Percentiles rank a stretch among this genome's conserved stretches.
These are phyloP conservation scores for Hydnomerulius pinastri DNA, from an alignment of 768 basidiomycete genomes.

Conservation along the genomic window DNA sequence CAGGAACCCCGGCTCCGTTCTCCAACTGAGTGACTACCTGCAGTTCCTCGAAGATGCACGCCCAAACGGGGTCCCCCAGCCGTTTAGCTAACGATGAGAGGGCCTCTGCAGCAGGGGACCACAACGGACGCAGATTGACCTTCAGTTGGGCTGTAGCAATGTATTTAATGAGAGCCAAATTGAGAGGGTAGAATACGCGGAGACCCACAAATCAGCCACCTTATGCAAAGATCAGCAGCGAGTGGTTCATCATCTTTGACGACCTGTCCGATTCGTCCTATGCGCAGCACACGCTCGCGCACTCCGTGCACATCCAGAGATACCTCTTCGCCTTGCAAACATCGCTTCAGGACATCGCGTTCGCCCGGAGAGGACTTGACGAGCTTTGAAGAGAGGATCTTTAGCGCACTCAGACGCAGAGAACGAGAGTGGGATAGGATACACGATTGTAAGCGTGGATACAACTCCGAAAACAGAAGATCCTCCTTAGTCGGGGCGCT, in stretches of 20 bases:
- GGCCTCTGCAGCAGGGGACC: slow-evolving; percentile 77
- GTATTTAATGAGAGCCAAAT: background rate
- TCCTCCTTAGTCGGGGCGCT: slow-evolving; percentile 22
- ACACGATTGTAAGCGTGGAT: slow-evolving; percentile 50
- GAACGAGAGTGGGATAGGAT: slow-evolving; percentile 73
- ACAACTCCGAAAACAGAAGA: slow-evolving; percentile 50
- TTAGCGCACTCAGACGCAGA: slow-evolving; percentile 65
- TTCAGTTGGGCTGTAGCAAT: slow-evolving; percentile 75
- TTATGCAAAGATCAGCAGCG: slow-evolving; percentile 61
- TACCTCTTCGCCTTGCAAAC: slow-evolving; percentile 80
- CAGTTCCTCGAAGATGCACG: slow-evolving; percentile 64
- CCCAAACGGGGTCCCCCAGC: slow-evolving; percentile 78
- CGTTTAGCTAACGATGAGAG: slow-evolving; percentile 51
- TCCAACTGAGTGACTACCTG: slow-evolving; percentile 29
- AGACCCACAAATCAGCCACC: slow-evolving; percentile 73
- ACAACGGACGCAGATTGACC: slow-evolving; percentile 89
- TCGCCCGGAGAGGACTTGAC: slow-evolving; percentile 45
- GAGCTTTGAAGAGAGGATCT: slow-evolving; percentile 57
- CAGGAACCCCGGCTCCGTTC: slow-evolving; percentile 8
- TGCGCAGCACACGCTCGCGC: slow-evolving; percentile 80
- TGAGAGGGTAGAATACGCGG: background rate
- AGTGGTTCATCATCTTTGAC: slow-evolving; percentile 51
- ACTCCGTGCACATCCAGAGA: slow-evolving; percentile 77
- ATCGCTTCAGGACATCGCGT: slow-evolving; percentile 59
- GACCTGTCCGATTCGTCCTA: slow-evolving; percentile 67